A percentile compares a stretch with the other conserved stretches of the same genome.
phyloP scores from a whole-genome alignment of 352 stramenopile species.

The Pythium phragmiticola region DNA sequence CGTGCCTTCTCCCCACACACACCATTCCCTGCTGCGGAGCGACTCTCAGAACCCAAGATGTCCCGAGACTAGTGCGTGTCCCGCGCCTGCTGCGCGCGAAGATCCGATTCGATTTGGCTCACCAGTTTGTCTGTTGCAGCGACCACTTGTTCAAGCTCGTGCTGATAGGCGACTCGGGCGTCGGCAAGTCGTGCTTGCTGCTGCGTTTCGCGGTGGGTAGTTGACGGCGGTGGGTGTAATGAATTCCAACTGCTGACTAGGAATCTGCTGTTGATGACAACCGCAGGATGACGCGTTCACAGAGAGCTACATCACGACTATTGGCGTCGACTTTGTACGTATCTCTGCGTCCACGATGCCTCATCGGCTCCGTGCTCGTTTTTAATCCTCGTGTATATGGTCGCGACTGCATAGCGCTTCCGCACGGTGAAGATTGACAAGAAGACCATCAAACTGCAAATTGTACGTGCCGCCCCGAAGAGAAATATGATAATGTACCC shows the following conservation, averaged over 20 bases:
- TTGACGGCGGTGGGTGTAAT: background rate
- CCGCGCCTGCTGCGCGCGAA: background rate
- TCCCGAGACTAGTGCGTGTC: slow-evolving; percentile 72
- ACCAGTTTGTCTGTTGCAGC: slow-evolving; percentile 32
- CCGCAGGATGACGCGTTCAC: slow-evolving; percentile 95
- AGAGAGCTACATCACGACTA: slow-evolving; percentile 97
- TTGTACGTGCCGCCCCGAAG: slow-evolving; percentile 62
- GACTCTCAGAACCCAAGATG: slow-evolving; percentile 38
- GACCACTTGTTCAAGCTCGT: slow-evolving; percentile 98
- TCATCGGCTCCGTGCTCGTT: background rate
- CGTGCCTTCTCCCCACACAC: background rate
- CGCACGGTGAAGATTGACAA: slow-evolving; percentile 98
- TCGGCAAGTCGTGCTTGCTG: slow-evolving; percentile 98
- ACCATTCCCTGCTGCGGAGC: background rate
- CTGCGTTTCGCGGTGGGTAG: slow-evolving; percentile 93
- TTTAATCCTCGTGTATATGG: background rate
- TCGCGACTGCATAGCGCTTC: slow-evolving; percentile 75
- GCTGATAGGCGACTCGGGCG: slow-evolving; percentile 97
- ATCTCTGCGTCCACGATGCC: background rate
- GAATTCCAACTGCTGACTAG: background rate
- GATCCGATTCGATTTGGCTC: background rate
- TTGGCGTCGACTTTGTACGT: slow-evolving; percentile 94
- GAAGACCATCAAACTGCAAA: slow-evolving; percentile 98
- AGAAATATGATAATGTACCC: background rate
- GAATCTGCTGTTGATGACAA: background rate